Evolutionary conservation across 1,139 yeast species (phyloP), one percentile per base, ranked within the genome.

Genomic region (Trichomonascaceae sp.): DNA sequence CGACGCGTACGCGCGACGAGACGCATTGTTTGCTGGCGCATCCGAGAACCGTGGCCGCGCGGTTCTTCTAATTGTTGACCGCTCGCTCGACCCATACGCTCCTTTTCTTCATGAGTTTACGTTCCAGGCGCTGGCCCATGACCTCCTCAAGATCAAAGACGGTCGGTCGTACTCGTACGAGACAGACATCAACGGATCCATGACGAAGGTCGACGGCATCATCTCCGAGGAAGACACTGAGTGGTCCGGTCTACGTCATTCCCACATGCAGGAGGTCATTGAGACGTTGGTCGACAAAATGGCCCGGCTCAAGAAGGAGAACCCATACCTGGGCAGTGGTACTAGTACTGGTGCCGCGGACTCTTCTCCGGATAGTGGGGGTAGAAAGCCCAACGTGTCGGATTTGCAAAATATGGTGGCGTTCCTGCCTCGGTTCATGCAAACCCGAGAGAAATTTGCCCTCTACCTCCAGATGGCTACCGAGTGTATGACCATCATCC

Each of bases 91-190:
- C 54, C 64, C 80, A 37, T 71, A 72, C 49, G 81, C 93, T 3
- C 95, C 97, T 0, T 54, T 92, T 32, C 57, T 87, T 36, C 98
- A 89, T 55, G 95, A 85, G 52, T 84, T 87, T 56, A 73, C 79
- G n/a, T 92, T 85, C 55, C 94, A 89, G 56, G 89, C 96, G 4
- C 77, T 87, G 82, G 80, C 89, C 13, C 76, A 78, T 62, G 98
- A 89, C 54, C 56, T 74, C 32, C 43, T 62, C 22, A 47, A 47
- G n/a, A 69, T 71, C 17, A 59, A 64, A n/a, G 62, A 59, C 34
- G 62, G 62, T 16, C 66, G 62, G 43, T 52, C 53, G n/a, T 81
- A 74, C 53, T 63, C 57, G 28, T 85, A 79, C 50, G 52, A 63
- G 30, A 69, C 74, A 4, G 81, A 76, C 46, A 73, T 67, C 46